These are phyloP conservation scores for Phlyctochytrium bullatum DNA, from an alignment of 192 early-diverging fungal species.

Conservation along the genomic window DNA sequence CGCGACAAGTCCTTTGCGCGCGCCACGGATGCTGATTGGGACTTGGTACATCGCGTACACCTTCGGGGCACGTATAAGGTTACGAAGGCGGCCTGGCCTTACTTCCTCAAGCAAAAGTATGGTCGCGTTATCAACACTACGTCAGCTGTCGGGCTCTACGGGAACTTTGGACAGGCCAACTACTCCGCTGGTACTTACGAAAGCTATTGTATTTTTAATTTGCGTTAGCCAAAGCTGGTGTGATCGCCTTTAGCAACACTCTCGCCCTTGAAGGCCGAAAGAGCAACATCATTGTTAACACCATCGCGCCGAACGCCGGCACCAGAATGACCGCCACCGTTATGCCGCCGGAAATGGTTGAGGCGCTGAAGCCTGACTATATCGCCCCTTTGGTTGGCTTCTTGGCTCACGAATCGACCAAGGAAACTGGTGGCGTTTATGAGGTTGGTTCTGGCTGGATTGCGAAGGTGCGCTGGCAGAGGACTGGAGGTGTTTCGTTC, in stretches of 20 bases:
- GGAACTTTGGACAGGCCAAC: conserved; percentile 89
- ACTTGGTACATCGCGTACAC: conserved; percentile 86
- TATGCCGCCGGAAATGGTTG: conserved; percentile 93
- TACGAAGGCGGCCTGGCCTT: conserved; percentile 92
- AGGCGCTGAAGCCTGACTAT: conserved; percentile 95
- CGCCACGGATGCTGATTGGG: conserved; percentile 93
- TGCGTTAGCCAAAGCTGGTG: conserved; percentile 77
- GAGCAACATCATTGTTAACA: conserved; percentile 89
- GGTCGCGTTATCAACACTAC: conserved; percentile 95
- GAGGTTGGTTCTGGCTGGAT: conserved; percentile 63
- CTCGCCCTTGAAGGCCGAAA: conserved; percentile 88
- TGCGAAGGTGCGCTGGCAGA: conserved; percentile 84
- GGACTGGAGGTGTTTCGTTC: conserved; percentile 92
- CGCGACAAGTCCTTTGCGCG: conserved; percentile 91
- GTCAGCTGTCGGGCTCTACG: conserved; percentile 92
- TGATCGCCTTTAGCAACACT: conserved; percentile 87
- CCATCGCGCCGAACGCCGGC: conserved; percentile 96
- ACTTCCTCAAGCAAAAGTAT: conserved; percentile 90
- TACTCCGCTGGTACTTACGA: conserved; percentile 62
- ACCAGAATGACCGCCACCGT: conserved; percentile 96
- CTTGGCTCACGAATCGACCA: conserved; percentile 83
- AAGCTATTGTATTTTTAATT: conserved; percentile 1
- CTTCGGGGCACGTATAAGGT: conserved; percentile 93
- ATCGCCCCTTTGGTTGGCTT: conserved; percentile 92
- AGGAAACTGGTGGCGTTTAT: conserved; percentile 68